Conservation (phyloP, 1,139 yeast species). For the Dujonia santamariae region DNA sequence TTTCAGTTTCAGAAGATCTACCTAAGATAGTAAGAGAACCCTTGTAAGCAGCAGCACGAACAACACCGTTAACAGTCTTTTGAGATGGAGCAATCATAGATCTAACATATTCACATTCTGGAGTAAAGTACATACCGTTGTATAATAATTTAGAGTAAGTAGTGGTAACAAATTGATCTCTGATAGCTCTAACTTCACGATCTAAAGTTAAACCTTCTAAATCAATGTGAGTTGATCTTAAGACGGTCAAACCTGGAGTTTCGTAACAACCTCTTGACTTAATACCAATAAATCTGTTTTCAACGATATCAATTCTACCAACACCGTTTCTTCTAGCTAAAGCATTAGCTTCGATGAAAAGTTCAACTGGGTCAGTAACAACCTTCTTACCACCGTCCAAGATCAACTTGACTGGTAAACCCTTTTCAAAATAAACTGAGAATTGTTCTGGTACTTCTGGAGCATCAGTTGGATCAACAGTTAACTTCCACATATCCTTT, state of each 20-base stretch:
- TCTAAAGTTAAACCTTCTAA: slow-evolving; percentile 95
- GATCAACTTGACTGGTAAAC: slow-evolving; percentile 80
- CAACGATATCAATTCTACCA: slow-evolving; percentile 98
- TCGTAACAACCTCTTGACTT: slow-evolving; percentile 99
- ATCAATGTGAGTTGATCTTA: slow-evolving; percentile 93
- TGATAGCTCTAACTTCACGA: slow-evolving; percentile 94
- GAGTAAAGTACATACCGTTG: slow-evolving; percentile 97
- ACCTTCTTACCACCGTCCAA: slow-evolving; percentile 57
- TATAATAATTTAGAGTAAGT: slow-evolving; percentile 85
- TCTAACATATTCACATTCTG: slow-evolving; percentile 96
- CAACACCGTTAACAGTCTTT: slow-evolving; percentile 92
- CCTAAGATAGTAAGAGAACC: slow-evolving; percentile 83
- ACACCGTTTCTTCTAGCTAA: slow-evolving; percentile 99
- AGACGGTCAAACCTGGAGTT: slow-evolving; percentile 95
- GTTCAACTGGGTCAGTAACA: slow-evolving; percentile 83
- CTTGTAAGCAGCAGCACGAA: slow-evolving; percentile 91
- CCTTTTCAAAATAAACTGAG: slow-evolving; percentile 77
- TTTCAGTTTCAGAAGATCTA: slow-evolving; percentile 92
- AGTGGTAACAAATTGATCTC: slow-evolving; percentile 95
- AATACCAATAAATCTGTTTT: slow-evolving; percentile 97
- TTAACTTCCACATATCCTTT: slow-evolving; percentile 99
- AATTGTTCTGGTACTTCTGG: slow-evolving; percentile 91
- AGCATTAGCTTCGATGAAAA: slow-evolving; percentile 88
- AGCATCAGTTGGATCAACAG: slow-evolving; percentile 93
- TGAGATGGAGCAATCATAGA: slow-evolving; percentile 93